phyloP scores from a whole-genome alignment of 306 rosid species.

The Prunus mume region DNA sequence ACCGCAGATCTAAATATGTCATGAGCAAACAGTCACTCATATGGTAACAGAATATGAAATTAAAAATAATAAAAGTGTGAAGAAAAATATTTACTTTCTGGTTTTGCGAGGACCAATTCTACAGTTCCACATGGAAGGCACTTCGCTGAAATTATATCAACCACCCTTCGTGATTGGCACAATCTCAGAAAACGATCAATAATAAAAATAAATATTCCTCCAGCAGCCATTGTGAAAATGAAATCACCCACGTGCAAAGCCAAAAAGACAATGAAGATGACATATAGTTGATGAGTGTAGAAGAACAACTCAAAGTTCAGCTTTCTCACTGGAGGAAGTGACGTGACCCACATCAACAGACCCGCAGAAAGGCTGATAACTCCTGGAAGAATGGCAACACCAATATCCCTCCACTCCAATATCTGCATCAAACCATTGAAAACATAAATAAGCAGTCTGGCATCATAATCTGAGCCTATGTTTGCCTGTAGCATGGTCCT shows the following conservation, averaged over 20 bases:
- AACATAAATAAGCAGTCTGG: not conserved
- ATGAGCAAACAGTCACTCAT: constrained; percentile 20
- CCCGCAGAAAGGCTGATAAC: constrained; percentile 78
- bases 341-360: constrained; percentile 88
- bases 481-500: not conserved
- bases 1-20: constrained; percentile 53
- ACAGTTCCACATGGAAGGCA: constrained; percentile 85
- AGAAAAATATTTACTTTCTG: constrained; percentile 52
- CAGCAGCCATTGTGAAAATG: constrained; percentile 66
- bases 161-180: constrained; percentile 72
- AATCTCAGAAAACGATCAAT: constrained; percentile 90
- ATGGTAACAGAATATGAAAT: constrained; percentile 1
- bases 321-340: constrained; percentile 72
- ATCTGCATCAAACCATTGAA: constrained; percentile 49
- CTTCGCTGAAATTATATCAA: constrained; percentile 69
- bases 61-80: constrained; percentile 1
- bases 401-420: constrained; percentile 60
- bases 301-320: constrained; percentile 83
- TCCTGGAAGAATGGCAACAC: constrained; percentile 75
- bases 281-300: constrained; percentile 88
- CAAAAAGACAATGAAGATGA: constrained; percentile 64
- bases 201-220: constrained; percentile 72
- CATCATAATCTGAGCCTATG: not conserved
- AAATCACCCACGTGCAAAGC: constrained; percentile 90
- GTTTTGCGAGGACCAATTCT: constrained; percentile 80